Base-by-base conservation (phyloP, 768 basidiomycete species). In the Hydnomerulius pinastri region DNA sequence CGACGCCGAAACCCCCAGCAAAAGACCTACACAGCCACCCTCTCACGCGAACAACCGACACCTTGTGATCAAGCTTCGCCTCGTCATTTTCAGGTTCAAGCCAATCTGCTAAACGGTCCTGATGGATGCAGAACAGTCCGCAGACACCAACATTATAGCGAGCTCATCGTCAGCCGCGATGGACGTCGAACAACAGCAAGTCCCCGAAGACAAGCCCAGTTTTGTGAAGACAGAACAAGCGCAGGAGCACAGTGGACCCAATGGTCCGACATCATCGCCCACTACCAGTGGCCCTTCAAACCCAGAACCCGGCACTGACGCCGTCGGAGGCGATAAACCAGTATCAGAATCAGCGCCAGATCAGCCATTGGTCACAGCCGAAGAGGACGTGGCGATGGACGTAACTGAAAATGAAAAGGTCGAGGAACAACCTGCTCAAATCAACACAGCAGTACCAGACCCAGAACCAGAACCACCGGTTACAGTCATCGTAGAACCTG, bases 1-100 rank as follows among this genome's bases (percentile, higher is more conserved):
- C 67, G 36, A 67, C 59, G 1, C n/a, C n/a, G 70, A 78, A 24
- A 67, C 64, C n/a, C 77, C 77, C 68, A 76, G 76, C 13, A 75
- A 73, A 62, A 57, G 33, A 35, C 33, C 18, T 35, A 48, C 50
- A 63, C 62, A 57, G 62, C 62, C 62, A 65, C 60, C 13, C 24
- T 10, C 5, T 43, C 42, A 29, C 41, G 28, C 48, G 49, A n/a
- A n/a, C n/a, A n/a, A n/a, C n/a, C n/a, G n/a, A n/a, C n/a, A n/a
- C n/a, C n/a, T n/a, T 39, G 63, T 60, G 59, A 63, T 63, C 62
- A 59, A 61, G 46, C 35, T 12, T 44, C 29, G 44, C 49, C 37
- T 55, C 58, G 63, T 66, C 63, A 65, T 59, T 61, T 61, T 63
- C 56, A 53, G 45, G 39, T 54, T 63, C 54, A 50, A 54, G 54